These are phyloP conservation scores for Crinitomyces ghanaensis DNA, from an alignment of 805 yeast genomes.

Conservation along the genomic window DNA sequence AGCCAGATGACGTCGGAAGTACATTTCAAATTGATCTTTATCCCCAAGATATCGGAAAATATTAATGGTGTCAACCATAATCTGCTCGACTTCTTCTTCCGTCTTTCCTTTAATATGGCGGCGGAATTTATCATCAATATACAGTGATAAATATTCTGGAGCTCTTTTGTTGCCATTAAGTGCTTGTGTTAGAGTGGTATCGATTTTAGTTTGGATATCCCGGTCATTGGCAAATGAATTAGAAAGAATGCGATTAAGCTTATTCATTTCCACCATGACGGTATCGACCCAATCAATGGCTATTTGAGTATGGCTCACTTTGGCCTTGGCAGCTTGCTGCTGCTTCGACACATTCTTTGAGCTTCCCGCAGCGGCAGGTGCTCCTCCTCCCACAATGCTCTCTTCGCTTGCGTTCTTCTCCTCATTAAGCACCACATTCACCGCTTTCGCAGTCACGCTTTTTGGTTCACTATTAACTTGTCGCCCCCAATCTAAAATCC, in stretches of 20 bases:
- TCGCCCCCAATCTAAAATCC: conserved; percentile 38
- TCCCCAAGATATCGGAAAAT: conserved; percentile 63
- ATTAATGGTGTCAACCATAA: conserved; percentile 44
- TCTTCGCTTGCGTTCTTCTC: too few relatives aligned
- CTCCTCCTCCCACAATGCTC: too few relatives aligned
- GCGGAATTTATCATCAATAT: conserved; percentile 46
- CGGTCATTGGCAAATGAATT: conserved; percentile 40
- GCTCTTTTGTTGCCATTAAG: conserved; percentile 39
- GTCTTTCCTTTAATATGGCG: conserved; percentile 37
- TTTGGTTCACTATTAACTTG: conserved; percentile 22
- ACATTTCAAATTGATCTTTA: conserved; percentile 75
- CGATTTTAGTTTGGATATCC: conserved; percentile 42
- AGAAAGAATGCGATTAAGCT: conserved; percentile 38
- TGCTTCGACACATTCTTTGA: too few relatives aligned
- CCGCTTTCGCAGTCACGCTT: conserved; percentile 12
- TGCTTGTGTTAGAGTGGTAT: conserved; percentile 49
- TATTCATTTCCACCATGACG: conserved; percentile 40
- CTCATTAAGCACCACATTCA: conserved; percentile 7
- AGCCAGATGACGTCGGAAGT: conserved; percentile 78
- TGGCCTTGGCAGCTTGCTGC: conserved; percentile 8
- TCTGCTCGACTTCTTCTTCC: conserved; percentile 34
- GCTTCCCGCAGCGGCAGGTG: too few relatives aligned
- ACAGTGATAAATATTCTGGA: conserved; percentile 46
- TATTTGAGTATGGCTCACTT: conserved; percentile 30
- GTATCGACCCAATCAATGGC: conserved; percentile 62